Conservation (phyloP, 331 rosid genomes). For the Prunus yedoensis region DNA sequence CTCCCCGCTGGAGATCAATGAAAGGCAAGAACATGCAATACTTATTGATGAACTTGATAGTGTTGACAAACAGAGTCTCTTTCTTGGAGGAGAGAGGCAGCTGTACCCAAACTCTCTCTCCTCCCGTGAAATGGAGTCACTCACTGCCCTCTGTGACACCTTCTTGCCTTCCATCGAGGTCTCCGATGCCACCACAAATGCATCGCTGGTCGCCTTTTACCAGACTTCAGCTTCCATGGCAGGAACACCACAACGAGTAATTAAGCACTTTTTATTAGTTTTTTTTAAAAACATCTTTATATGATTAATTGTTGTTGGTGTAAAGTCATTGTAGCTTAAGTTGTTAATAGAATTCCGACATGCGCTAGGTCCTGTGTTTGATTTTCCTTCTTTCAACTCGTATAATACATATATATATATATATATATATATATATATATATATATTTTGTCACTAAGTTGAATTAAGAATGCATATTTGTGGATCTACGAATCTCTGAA, state of each 20-base stretch:
- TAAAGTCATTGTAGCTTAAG: neutral
- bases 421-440: too few relatives aligned
- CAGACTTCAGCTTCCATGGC: conserved; percentile 63
- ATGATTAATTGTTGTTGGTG: neutral
- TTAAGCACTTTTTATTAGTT: neutral
- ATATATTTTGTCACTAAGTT: too few relatives aligned
- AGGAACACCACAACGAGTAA: conserved; percentile 58
- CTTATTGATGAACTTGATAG: neutral
- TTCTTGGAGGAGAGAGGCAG: conserved; percentile 26
- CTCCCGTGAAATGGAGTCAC: conserved; percentile 48
- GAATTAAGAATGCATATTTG: too few relatives aligned
- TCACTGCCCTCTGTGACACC: conserved; percentile 60
- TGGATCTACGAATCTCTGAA: too few relatives aligned
- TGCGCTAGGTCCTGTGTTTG: neutral
- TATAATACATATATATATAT: too few relatives aligned
- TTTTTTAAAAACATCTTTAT: neutral
- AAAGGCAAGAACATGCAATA: neutral
- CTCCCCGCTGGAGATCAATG: neutral
- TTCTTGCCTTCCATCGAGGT: conserved; percentile 55
- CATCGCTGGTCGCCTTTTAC: conserved; percentile 43
- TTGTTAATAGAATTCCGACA: too few relatives aligned
- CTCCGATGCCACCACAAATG: conserved; percentile 14
- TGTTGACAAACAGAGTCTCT: conserved; percentile 27
- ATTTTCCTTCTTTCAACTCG: neutral
- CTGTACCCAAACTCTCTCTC: conserved; percentile 40